phyloP scores from a whole-genome alignment of 1,139 yeast genomes.

The Hemisphaericaspora xylanilytica region DNA sequence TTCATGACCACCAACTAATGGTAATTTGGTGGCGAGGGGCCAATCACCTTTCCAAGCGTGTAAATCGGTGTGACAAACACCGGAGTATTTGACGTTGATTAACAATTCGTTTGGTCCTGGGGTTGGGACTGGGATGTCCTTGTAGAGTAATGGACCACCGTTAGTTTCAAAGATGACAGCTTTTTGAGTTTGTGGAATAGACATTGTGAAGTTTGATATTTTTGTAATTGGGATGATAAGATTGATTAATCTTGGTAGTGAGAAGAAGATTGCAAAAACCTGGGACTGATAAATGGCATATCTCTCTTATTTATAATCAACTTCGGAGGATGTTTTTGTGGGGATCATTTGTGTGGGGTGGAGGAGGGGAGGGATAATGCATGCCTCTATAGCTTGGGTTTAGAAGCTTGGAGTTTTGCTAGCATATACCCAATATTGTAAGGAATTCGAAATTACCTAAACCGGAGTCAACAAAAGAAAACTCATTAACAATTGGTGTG shows the following conservation, averaged over 20 bases:
- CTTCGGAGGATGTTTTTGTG: too few relatives aligned
- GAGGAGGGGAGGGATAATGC: background rate
- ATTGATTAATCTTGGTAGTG: background rate
- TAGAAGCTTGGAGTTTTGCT: too few relatives aligned
- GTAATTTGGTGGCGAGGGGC: conserved; percentile 63
- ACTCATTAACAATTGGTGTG: too few relatives aligned
- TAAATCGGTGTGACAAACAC: conserved; percentile 68
- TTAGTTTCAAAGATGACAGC: conserved; percentile 68
- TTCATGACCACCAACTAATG: conserved; percentile 81
- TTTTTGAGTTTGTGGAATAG: conserved; percentile 64
- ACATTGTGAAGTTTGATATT: conserved; percentile 2
- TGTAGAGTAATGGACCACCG: conserved; percentile 63
- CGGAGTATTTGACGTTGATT: conserved; percentile 62
- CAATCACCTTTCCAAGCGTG: conserved; percentile 77
- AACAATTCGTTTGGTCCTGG: conserved; percentile 61
- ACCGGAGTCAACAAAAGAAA: too few relatives aligned
- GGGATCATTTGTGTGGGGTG: background rate
- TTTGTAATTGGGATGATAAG: background rate
- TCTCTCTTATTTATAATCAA: too few relatives aligned
- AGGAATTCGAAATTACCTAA: too few relatives aligned
- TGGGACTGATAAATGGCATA: too few relatives aligned
- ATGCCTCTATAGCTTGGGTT: too few relatives aligned
- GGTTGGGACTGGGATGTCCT: conserved; percentile 61
- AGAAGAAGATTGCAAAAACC: background rate
- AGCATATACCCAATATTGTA: too few relatives aligned